phyloP scores from a whole-genome alignment of 768 basidiomycete genomes.

The Rhizopogon vulgaris region DNA sequence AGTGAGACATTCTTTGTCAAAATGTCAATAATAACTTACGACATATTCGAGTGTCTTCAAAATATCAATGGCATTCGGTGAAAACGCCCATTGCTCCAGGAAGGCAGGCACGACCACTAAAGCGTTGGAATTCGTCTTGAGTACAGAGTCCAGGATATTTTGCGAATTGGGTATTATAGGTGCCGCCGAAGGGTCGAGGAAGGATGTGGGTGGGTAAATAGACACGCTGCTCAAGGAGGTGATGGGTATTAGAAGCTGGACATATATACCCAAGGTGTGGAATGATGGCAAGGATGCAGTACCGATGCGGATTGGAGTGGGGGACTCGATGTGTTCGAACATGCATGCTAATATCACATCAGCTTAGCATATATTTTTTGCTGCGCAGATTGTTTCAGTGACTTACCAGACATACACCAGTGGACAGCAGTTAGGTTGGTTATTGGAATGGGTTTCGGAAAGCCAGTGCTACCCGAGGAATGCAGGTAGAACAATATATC shows the following conservation, averaged over 20 bases:
- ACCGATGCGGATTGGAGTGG: slow-evolving; percentile 1
- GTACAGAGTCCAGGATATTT: slow-evolving; percentile 14
- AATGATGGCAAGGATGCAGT: slow-evolving; percentile 17
- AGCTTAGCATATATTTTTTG: background rate
- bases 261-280: slow-evolving; percentile 13
- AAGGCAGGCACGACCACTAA: slow-evolving; percentile 17
- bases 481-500: slow-evolving; percentile 33
- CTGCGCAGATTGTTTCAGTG: too few species aligned
- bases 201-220: slow-evolving; percentile 16
- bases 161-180: slow-evolving; percentile 17
- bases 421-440: slow-evolving; percentile 24
- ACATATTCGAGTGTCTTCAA: slow-evolving; percentile 13
- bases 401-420: slow-evolving; percentile 31
- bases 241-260: slow-evolving; percentile 12
- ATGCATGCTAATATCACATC: slow-evolving; percentile 4
- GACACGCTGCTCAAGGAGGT: slow-evolving; percentile 8
- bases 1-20: background rate
- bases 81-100: slow-evolving; percentile 18
- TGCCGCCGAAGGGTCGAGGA: slow-evolving; percentile 7
- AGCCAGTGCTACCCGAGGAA: slow-evolving; percentile 46
- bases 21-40: slow-evolving; percentile 6
- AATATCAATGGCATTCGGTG: slow-evolving; percentile 10
- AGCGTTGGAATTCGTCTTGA: slow-evolving; percentile 8
- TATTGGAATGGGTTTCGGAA: slow-evolving; percentile 37
- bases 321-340: slow-evolving; percentile 4